Conservation (phyloP, 306 rosid species). For the Lithocarpus polystachyus region DNA sequence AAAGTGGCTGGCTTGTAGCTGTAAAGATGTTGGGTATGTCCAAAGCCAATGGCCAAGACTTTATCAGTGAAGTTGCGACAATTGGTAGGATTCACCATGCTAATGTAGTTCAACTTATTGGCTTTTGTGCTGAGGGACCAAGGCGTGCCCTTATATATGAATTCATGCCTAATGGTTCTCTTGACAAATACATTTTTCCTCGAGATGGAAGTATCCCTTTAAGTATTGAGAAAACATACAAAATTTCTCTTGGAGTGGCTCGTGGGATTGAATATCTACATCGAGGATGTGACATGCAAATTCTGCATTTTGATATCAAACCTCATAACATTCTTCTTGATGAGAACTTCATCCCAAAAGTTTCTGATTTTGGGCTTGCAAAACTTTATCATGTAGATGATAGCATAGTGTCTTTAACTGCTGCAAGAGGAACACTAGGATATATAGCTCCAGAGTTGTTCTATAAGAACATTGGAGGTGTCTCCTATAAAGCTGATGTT, state of each 20-base stretch:
- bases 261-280: conserved; percentile 21
- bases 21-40: conserved; percentile 15
- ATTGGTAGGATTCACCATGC: conserved; percentile 19
- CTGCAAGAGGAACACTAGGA: conserved; percentile 14
- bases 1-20: conserved; percentile 13
- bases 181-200: conserved; percentile 25
- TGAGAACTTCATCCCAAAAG: too few relatives aligned
- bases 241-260: conserved; percentile 13
- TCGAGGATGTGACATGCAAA: conserved; percentile 24
- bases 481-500: conserved; percentile 6
- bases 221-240: too few relatives aligned
- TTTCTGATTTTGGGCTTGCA: too few relatives aligned
- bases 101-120: conserved; percentile 19
- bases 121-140: conserved; percentile 21
- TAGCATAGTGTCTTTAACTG: background rate
- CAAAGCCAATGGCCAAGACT: conserved; percentile 19
- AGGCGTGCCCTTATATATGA: conserved; percentile 17
- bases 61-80: conserved; percentile 12
- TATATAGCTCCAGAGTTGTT: conserved; percentile 21
- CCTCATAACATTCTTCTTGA: conserved; percentile 17
- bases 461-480: conserved; percentile 13
- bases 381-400: too few relatives aligned
- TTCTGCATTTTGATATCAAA: conserved; percentile 24
- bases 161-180: conserved; percentile 25
- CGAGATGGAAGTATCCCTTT: too few relatives aligned